Percentiles rank a stretch among this genome's conserved stretches.
phyloP scores from a whole-genome alignment of 306 rosid species.

The Biancaea sappan region DNA sequence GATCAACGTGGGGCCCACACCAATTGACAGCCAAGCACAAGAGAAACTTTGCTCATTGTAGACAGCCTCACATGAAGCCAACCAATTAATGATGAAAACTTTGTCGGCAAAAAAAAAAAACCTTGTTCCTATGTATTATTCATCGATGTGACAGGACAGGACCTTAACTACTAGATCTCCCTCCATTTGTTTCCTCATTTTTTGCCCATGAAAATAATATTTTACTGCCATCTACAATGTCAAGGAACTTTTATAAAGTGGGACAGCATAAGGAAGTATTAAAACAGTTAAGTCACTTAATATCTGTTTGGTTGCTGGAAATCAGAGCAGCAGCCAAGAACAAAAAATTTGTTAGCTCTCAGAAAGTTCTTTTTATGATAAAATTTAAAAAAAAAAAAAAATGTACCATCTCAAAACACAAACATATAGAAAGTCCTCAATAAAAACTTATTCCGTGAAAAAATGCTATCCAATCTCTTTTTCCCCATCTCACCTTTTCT shows the following conservation, averaged over 20 bases:
- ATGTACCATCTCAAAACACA: too few species aligned
- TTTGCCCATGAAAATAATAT: not conserved
- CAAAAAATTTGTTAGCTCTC: not conserved
- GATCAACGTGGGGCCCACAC: too few species aligned
- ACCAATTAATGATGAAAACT: too few species aligned
- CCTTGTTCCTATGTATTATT: not conserved
- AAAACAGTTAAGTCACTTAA: not conserved
- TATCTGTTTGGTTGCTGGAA: not conserved
- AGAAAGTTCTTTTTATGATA: not conserved
- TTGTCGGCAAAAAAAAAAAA: too few species aligned
- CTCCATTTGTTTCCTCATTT: not conserved
- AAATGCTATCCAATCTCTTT: too few species aligned
- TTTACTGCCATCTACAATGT: not conserved
- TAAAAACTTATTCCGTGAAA: too few species aligned
- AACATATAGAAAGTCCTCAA: too few species aligned
- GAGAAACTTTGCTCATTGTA: too few species aligned
- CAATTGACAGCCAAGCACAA: too few species aligned
- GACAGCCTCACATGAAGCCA: not conserved
- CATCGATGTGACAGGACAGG: not conserved
- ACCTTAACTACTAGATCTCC: not conserved
- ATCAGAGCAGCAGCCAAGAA: not conserved
- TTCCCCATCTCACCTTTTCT: too few species aligned
- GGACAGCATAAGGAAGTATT: not conserved
- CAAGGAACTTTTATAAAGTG: not conserved
- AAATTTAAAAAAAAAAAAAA: too few species aligned